A percentile compares a stretch with the other conserved stretches of the same genome.
phyloP scores from a whole-genome alignment of 148 eudicot genomes.

The Gaultheria prostrata region DNA sequence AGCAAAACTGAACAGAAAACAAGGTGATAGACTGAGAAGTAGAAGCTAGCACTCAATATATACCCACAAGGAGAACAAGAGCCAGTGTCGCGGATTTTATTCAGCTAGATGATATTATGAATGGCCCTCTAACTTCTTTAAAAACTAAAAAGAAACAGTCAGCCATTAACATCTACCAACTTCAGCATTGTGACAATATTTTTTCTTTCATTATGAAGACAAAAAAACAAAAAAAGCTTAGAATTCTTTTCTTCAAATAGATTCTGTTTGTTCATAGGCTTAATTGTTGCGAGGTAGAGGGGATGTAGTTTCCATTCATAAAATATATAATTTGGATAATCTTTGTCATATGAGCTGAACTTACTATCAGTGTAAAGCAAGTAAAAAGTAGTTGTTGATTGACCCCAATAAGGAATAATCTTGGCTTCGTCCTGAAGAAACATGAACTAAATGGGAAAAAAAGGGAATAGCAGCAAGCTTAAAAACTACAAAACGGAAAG shows the following conservation, averaged over 20 bases:
- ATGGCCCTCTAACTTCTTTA: neutral
- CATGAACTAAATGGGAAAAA: neutral
- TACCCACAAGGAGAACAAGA: neutral
- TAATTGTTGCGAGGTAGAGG: neutral
- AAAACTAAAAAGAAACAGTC: neutral
- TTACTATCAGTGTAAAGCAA: neutral
- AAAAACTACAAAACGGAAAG: neutral
- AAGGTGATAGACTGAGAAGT: neutral
- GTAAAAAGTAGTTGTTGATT: neutral
- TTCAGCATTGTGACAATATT: neutral
- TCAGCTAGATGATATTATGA: neutral
- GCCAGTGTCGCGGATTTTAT: neutral
- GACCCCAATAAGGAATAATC: neutral
- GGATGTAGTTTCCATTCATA: neutral
- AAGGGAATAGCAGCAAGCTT: neutral
- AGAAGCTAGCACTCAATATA: neutral
- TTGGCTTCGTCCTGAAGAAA: neutral
- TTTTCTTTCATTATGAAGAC: neutral
- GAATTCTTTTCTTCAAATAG: neutral
- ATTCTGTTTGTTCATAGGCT: neutral
- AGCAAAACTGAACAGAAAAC: neutral
- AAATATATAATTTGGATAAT: neutral
- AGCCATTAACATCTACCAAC: neutral
- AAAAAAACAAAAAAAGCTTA: neutral
- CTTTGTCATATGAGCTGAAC: conserved; percentile 2